Conservation (phyloP, 495 filamentous ascomycete species). For the Hypoxylon cercidicola region DNA sequence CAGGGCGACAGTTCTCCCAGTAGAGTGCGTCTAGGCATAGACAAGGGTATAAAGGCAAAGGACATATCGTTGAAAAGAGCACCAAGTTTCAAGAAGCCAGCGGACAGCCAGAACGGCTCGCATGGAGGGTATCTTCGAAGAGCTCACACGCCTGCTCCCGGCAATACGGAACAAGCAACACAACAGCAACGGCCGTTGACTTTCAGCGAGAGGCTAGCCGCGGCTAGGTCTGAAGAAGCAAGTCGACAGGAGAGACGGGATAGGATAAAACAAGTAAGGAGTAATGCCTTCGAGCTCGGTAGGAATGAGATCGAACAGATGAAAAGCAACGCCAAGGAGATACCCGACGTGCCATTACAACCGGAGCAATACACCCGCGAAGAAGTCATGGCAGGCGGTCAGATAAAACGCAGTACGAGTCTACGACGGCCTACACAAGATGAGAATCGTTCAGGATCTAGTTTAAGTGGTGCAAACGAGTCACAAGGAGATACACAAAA, state of each 20-base stretch:
- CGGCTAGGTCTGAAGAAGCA: conserved; percentile 67
- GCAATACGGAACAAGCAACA: conserved; percentile 23
- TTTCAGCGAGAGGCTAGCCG: conserved; percentile 88
- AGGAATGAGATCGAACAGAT: conserved; percentile 72
- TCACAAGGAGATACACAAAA: conserved; percentile 31
- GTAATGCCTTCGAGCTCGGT: conserved; percentile 75
- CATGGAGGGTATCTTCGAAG: conserved; percentile 57
- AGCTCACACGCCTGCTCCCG: conserved; percentile 48
- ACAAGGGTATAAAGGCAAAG: conserved; percentile 82
- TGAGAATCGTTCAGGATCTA: conserved; percentile 27
- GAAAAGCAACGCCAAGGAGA: conserved; percentile 67
- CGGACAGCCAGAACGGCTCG: conserved; percentile 41
- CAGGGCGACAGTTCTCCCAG: conserved; percentile 77
- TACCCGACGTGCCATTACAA: conserved; percentile 59
- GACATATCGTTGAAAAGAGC: conserved; percentile 88
- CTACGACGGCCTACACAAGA: conserved; percentile 46
- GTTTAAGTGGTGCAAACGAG: conserved; percentile 18
- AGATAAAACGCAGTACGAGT: conserved; percentile 61
- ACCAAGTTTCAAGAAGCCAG: conserved; percentile 55
- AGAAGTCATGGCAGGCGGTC: conserved; percentile 66
- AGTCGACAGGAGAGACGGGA: conserved; percentile 64
- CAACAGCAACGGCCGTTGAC: conserved; percentile 65
- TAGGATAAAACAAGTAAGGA: conserved; percentile 68
- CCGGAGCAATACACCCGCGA: conserved; percentile 68
- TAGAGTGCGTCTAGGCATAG: conserved; percentile 84